Conservation (phyloP, 257 asterid genomes). For the Gardenia jasminoides region DNA sequence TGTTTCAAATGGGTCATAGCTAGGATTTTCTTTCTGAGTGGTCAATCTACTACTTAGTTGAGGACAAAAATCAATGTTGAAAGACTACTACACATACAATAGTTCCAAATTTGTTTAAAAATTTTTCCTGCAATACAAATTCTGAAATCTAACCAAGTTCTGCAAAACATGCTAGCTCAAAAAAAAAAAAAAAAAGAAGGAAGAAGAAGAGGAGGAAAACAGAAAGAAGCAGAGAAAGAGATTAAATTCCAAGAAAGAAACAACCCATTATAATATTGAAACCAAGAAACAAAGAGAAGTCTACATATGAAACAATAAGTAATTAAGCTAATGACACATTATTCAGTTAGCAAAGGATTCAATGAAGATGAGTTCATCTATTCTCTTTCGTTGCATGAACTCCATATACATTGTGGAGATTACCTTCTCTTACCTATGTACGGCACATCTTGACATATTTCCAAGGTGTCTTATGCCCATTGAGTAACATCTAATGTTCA, state of each 20-base stretch:
- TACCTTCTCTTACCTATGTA: background rate
- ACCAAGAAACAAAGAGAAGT: background rate
- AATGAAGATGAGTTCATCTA: background rate
- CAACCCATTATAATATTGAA: background rate
- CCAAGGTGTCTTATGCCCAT: background rate
- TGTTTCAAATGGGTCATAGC: background rate
- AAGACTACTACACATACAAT: background rate
- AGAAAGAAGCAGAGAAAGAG: background rate
- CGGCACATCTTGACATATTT: background rate
- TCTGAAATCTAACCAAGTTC: background rate
- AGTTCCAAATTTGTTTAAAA: background rate
- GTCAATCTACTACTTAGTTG: background rate
- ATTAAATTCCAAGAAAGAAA: background rate
- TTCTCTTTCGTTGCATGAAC: background rate
- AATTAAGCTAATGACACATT: background rate
- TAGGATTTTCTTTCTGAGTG: background rate
- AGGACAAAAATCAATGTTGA: background rate
- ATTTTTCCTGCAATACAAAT: slow-evolving; percentile 3
- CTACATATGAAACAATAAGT: background rate
- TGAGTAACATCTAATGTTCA: background rate
- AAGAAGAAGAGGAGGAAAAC: no score
- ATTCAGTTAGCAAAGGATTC: background rate
- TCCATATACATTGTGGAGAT: background rate
- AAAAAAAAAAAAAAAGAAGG: no score
- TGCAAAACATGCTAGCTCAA: background rate